These are phyloP conservation scores for Stemphylium lycopersici DNA, from an alignment of 2,329 filamentous ascomycete species.

Conservation along the genomic window DNA sequence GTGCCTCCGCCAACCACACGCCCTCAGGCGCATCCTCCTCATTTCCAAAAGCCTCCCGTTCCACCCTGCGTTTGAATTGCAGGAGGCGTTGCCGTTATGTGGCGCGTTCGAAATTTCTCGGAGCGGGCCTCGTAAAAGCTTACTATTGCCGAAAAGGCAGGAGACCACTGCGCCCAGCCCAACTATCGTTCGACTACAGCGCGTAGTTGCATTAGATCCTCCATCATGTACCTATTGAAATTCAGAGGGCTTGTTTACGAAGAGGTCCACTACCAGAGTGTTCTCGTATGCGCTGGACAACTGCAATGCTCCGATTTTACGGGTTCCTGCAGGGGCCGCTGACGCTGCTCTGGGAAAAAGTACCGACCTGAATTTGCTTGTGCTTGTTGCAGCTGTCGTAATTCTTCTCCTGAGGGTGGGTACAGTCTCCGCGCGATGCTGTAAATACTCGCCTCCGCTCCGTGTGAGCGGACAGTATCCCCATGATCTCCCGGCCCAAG, in stretches of 20 bases:
- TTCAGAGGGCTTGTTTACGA: not conserved
- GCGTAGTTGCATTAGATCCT: slow-evolving; percentile 7
- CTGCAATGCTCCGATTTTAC: slow-evolving; percentile 13
- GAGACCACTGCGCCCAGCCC: slow-evolving; percentile 20
- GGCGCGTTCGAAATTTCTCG: not conserved
- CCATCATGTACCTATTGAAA: slow-evolving; percentile 5
- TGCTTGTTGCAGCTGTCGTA: not conserved
- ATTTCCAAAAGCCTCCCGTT: not conserved
- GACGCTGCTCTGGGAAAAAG: slow-evolving; percentile 1
- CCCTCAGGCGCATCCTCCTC: not conserved
- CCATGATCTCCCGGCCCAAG: slow-evolving; percentile 8
- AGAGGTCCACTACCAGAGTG: slow-evolving; percentile 1
- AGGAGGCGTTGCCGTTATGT: not conserved
- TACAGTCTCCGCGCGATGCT: not conserved
- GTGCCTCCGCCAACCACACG: slow-evolving; percentile 3
- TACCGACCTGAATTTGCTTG: slow-evolving; percentile 1
- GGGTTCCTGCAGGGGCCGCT: slow-evolving; percentile 26
- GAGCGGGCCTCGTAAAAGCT: slow-evolving; percentile 5
- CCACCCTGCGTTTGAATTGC: not conserved
- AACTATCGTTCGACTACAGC: slow-evolving; percentile 13
- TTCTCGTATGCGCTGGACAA: slow-evolving; percentile 7
- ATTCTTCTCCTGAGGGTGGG: not conserved
- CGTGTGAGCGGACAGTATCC: slow-evolving; percentile 10
- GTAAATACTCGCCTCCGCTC: not conserved
- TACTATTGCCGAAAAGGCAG: slow-evolving; percentile 21